Evolutionary conservation across 495 filamentous ascomycete genomes (phyloP).

Genomic region (Talaromyces wortmannii): DNA sequence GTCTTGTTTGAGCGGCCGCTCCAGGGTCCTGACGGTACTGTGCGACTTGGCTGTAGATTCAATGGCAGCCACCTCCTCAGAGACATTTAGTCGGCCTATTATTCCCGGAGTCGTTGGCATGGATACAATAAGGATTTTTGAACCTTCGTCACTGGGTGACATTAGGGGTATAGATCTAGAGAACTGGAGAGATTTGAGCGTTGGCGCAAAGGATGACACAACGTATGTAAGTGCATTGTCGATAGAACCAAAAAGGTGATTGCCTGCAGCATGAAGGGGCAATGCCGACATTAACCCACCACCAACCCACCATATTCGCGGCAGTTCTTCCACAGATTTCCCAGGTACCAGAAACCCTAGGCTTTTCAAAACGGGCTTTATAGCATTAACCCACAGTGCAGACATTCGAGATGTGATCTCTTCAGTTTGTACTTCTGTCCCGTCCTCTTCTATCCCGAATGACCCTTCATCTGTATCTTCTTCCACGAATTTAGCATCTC

Average conservation of each 20-base stretch:
- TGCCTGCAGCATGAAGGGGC: conserved; percentile 4
- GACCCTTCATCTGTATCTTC: neutral
- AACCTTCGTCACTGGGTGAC: neutral
- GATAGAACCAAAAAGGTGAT: neutral
- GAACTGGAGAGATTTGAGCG: conserved; percentile 1
- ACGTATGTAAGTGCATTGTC: neutral
- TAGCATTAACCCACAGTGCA: conserved; percentile 1
- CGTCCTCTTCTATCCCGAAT: neutral
- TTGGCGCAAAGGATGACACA: conserved; percentile 3
- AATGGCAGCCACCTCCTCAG: neutral
- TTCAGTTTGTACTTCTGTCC: neutral
- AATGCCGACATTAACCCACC: conserved; percentile 1
- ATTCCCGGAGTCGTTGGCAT: conserved; percentile 1
- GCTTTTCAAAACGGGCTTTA: conserved; percentile 1
- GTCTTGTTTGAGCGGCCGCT: neutral
- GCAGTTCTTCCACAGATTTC: neutral
- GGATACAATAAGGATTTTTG: neutral
- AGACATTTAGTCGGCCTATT: neutral
- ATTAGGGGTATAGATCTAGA: neutral
- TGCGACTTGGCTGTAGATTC: neutral
- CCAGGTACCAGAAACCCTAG: neutral
- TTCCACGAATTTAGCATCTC: neutral
- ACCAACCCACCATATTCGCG: conserved; percentile 5
- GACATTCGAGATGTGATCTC: neutral
- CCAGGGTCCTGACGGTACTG: neutral